Evolutionary conservation across 2,329 filamentous ascomycete genomes (phyloP).

Genomic region (Fusarium tuaranense): DNA sequence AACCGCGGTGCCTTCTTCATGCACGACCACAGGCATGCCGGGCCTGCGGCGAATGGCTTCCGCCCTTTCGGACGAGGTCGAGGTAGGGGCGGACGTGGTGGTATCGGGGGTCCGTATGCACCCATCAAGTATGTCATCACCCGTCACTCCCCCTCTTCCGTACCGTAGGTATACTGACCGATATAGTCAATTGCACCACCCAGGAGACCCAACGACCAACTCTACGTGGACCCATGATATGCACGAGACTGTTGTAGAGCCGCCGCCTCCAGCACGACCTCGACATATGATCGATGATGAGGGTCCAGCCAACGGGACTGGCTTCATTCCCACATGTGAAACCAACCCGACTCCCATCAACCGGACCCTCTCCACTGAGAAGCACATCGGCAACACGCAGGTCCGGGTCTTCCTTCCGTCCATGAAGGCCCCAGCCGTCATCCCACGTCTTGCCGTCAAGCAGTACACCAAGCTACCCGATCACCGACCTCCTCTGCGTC

Average conservation of each 20-base stretch:
- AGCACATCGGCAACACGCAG: constrained; percentile 84
- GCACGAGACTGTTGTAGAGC: constrained; percentile 76
- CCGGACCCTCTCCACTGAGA: constrained; percentile 84
- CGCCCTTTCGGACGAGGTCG: constrained; percentile 76
- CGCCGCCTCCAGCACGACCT: constrained; percentile 53
- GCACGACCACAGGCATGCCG: constrained; percentile 89
- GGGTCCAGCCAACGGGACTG: constrained; percentile 66
- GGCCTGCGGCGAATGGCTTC: constrained; percentile 82
- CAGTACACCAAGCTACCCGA: constrained; percentile 95
- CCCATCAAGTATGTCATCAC: constrained; percentile 71
- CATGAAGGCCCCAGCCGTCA: constrained; percentile 77
- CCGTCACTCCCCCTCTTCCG: neutral
- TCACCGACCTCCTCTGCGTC: constrained; percentile 90
- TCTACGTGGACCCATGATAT: constrained; percentile 94
- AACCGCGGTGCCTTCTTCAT: constrained; percentile 97
- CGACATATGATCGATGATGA: constrained; percentile 59
- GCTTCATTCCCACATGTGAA: constrained; percentile 66
- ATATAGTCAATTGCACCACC: constrained; percentile 55
- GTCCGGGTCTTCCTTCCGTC: constrained; percentile 84
- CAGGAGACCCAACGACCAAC: constrained; percentile 73
- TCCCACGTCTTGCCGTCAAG: constrained; percentile 83
- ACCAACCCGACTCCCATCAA: constrained; percentile 76
- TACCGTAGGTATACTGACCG: constrained; percentile 41
- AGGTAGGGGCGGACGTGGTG: constrained; percentile 72
- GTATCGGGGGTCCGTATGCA: constrained; percentile 66